phyloP scores from a whole-genome alignment of 2,329 filamentous ascomycete species.

The Bimuria novae-zelandiae region DNA sequence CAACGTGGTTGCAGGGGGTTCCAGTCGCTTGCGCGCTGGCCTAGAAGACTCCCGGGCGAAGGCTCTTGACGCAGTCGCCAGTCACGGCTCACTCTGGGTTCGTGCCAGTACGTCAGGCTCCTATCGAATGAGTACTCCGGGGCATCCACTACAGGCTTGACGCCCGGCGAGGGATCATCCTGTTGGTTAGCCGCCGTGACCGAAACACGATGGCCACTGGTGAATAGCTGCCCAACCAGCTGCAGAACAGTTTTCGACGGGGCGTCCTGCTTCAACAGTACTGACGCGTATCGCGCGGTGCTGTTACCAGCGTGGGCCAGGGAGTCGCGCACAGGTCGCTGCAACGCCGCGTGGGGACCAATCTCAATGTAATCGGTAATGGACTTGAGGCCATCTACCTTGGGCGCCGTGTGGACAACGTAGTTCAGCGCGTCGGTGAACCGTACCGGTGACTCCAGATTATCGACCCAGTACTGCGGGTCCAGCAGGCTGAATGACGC shows the following conservation, averaged over 20 bases:
- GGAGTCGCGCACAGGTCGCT: slow-evolving; percentile 22
- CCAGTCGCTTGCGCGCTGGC: slow-evolving; percentile 25
- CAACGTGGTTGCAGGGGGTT: slow-evolving; percentile 41
- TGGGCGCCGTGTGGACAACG: background rate
- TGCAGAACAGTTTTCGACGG: background rate
- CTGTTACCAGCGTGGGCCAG: background rate
- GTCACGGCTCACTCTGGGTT: slow-evolving; percentile 16
- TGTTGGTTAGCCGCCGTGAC: background rate
- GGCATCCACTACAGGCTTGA: slow-evolving; percentile 1
- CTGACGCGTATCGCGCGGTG: background rate
- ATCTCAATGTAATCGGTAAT: slow-evolving; percentile 36
- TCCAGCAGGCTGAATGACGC: background rate
- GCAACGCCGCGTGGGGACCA: slow-evolving; percentile 40
- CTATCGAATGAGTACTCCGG: slow-evolving; percentile 31
- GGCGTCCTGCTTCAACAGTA: background rate
- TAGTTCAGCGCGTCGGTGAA: slow-evolving; percentile 28
- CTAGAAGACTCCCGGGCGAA: slow-evolving; percentile 17
- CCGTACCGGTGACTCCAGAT: slow-evolving; percentile 43
- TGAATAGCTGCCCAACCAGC: background rate
- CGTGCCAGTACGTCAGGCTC: slow-evolving; percentile 25
- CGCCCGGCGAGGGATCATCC: background rate
- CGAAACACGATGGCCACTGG: background rate
- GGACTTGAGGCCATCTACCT: slow-evolving; percentile 1
- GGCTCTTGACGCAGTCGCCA: slow-evolving; percentile 3
- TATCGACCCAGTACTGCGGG: slow-evolving; percentile 40